Evolutionary conservation across 164 flowering plant species (phyloP).

Genomic region (Berberis thunbergii): DNA sequence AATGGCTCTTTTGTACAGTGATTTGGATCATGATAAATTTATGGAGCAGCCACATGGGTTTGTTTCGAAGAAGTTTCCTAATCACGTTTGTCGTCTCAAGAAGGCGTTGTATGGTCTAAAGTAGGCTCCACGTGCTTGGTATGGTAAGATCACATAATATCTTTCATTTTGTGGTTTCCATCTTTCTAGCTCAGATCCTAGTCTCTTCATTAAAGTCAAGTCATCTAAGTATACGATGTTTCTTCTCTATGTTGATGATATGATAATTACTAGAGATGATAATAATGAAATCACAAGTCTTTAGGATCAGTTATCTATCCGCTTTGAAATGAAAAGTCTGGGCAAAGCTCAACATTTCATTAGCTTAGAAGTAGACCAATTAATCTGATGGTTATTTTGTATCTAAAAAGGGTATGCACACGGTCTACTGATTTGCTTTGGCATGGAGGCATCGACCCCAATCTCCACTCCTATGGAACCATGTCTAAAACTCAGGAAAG

Average conservation of each 20-base stretch:
- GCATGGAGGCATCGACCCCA: background rate
- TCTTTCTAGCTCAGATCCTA: background rate
- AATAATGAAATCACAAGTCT: background rate
- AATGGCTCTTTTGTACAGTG: background rate
- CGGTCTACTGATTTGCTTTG: background rate
- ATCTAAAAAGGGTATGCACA: background rate
- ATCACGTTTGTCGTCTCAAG: background rate
- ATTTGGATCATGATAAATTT: background rate
- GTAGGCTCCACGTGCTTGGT: background rate
- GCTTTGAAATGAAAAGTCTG: slow-evolving; percentile 1
- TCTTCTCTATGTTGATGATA: slow-evolving; percentile 8
- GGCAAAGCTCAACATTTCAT: background rate
- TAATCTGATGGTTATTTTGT: too few relatives aligned
- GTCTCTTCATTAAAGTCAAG: background rate
- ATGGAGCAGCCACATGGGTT: slow-evolving; percentile 1
- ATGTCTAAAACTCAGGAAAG: too few relatives aligned
- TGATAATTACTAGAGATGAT: slow-evolving; percentile 1
- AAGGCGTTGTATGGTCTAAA: too few relatives aligned
- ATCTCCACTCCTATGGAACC: background rate
- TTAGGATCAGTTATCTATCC: background rate
- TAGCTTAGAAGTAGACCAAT: too few relatives aligned
- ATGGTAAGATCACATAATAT: background rate
- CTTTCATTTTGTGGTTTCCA: slow-evolving; percentile 2
- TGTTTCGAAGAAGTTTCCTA: background rate
- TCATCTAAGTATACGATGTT: background rate